Base-by-base conservation (phyloP, 768 basidiomycete genomes). In the Boletus patriciae region DNA sequence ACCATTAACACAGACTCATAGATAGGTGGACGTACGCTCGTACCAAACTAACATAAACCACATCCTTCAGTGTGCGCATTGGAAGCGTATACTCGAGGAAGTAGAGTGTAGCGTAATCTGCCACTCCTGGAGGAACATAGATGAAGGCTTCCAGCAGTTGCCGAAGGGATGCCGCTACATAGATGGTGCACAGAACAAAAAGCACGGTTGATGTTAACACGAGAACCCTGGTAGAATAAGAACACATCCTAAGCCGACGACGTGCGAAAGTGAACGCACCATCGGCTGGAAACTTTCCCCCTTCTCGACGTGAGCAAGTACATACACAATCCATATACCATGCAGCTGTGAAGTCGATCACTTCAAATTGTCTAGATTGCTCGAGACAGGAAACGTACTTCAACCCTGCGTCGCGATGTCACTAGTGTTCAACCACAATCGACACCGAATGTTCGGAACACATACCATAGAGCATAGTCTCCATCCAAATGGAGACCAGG, bases 61-160 rank as follows among this genome's bases (percentile, higher is more conserved):
- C 36, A 46, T 63, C 36, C 49, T 62, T 63, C 40, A 63, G 11
- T 16, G 62, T 62, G 18, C 52, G 52, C 44, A 62, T 46, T 9
- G 62, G 55, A 40, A 42, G 40, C 31, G 62, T 62, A 29, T 62
- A 50, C 0, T 43, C 29, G 7, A 42, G 7, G 29, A 62, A 62
- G 38, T 62, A 62, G 9, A 62, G 33, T 2, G 55, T 62, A 13
- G 61, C 29, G 7, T 62, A 62, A 44, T 57, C 42, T 3, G 43
- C 1, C 3, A 54, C 44, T 15, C 59, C 52, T 18, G 52, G 34
- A 31, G 60, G 56, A 4, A 34, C 41, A 52, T 62, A 51, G 29
- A 63, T 52, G 21, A 58, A 63, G 2, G 62, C 62, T n/a, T 63
- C 56, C 34, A 63, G 37, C 25, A 62, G 52, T 34, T 62, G 62